Evolutionary conservation across 495 filamentous ascomycete species (phyloP), one percentile per base, ranked within the genome.

Genomic region (Halenospora varia): DNA sequence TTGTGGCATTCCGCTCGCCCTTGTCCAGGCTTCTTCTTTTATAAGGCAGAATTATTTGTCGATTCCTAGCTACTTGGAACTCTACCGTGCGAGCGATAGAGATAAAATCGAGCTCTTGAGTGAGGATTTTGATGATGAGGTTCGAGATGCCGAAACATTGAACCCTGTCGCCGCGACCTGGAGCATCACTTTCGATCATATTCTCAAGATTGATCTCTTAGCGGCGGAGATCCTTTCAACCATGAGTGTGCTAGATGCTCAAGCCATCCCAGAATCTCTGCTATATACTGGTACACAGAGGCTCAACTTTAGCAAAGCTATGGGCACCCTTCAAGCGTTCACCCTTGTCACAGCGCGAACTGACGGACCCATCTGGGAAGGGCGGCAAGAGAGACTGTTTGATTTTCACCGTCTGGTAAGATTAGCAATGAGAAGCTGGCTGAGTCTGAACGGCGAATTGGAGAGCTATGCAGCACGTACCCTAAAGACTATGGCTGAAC

Each of bases 111-210:
- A 73, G 11, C 62, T 77, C 1, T 51, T 78, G 0, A 75, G 73
- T 41, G 60, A 72, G 51, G 71, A 75, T 0, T 79, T 79, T 41
- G 65, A 74, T 13, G 76, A 77, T 23, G 46, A 70, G 10, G 59
- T 66, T 10, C 53, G 73, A 55, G 73, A 76, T 48, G 53, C 50
- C 4, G 66, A 68, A 6, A 58, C 48, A 2, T 54, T 68, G 10
- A 79, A 77, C 41, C 64, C 76, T 2, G 67, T 81, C 0, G 72
- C 70, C 0, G 66, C 64, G 0, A 81, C 76, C 1, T 80, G 73
- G 75, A 57, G 73, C 0, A 73, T 79, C 0, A 79, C 78, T 0
- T 79, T 83, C 48, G 53, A 69, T 0, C 73, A 81, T 53, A 76
- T 82, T 13, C 67, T 48, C 15, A 44, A 66, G 4, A 51, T 46